Percentiles rank a stretch among this genome's conserved stretches.
These are phyloP conservation scores for Geosmithia flava DNA, from an alignment of 2,329 filamentous ascomycete species.

Conservation along the genomic window DNA sequence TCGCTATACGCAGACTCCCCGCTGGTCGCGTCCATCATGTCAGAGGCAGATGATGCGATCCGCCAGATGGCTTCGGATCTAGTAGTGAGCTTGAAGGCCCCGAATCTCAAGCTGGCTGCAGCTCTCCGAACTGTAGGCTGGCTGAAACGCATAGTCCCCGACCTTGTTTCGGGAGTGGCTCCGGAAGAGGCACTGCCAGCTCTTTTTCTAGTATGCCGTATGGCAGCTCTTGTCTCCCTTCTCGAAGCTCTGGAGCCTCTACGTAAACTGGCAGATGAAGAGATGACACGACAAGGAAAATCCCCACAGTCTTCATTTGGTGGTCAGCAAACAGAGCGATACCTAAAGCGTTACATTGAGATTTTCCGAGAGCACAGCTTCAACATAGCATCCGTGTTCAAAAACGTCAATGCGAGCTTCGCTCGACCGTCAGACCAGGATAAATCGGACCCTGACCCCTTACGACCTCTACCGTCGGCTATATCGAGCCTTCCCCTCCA, in stretches of 20 bases:
- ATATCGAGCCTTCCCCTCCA: constrained; percentile 76
- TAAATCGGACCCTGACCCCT: constrained; percentile 17
- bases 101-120: constrained; percentile 74
- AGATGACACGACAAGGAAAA: constrained; percentile 36
- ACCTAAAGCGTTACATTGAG: constrained; percentile 89
- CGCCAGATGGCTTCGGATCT: constrained; percentile 79
- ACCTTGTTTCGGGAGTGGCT: constrained; percentile 34
- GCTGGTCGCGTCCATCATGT: constrained; percentile 59
- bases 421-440: constrained; percentile 6
- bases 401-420: constrained; percentile 53
- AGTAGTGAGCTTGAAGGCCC: constrained; percentile 62
- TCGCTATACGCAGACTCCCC: constrained; percentile 70
- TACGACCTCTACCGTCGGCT: constrained; percentile 59
- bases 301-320: constrained; percentile 40
- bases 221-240: constrained; percentile 67
- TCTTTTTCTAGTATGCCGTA: constrained; percentile 75
- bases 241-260: constrained; percentile 77
- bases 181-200: constrained; percentile 62
- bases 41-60: constrained; percentile 77
- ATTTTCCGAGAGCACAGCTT: constrained; percentile 98
- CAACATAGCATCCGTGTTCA: constrained; percentile 87
- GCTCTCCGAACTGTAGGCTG: constrained; percentile 87
- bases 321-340: constrained; percentile 88
- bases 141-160: constrained; percentile 76
- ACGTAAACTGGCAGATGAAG: constrained; percentile 80